A percentile compares a stretch with the other conserved stretches of the same genome.
phyloP scores from a whole-genome alignment of 345 rosid genomes.

The Rubroshorea leprosula region DNA sequence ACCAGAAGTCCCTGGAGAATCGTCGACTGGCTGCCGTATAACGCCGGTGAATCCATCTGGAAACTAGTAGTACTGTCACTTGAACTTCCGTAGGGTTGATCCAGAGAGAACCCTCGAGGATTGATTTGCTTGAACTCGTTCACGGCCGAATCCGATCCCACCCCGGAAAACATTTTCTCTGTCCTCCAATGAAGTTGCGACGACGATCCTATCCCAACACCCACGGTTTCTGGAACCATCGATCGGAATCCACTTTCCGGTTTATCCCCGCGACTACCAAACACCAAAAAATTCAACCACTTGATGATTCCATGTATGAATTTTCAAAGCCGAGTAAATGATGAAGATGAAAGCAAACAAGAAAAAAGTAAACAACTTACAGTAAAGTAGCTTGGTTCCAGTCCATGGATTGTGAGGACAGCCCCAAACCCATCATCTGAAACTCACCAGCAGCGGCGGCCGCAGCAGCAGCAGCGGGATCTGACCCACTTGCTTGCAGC shows the following conservation, averaged over 20 bases:
- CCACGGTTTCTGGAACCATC: conserved; percentile 61
- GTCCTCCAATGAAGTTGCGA: conserved; percentile 42
- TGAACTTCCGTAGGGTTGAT: conserved; percentile 59
- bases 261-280: conserved; percentile 56
- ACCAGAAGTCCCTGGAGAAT: conserved; percentile 49
- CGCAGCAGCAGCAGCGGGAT: too few relatives aligned
- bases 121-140: conserved; percentile 37
- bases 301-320: background rate
- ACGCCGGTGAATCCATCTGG: conserved; percentile 44
- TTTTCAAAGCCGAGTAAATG: background rate
- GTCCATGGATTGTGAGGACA: conserved; percentile 76
- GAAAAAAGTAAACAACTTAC: too few relatives aligned
- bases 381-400: conserved; percentile 72
- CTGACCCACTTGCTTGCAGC: conserved; percentile 30
- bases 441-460: conserved; percentile 41
- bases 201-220: conserved; percentile 37
- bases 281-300: background rate
- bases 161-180: conserved; percentile 12
- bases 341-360: conserved; percentile 5
- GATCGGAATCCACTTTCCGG: conserved; percentile 58
- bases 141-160: conserved; percentile 19
- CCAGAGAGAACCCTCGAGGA: conserved; percentile 54
- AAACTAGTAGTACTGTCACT: conserved; percentile 43
- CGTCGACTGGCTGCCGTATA: conserved; percentile 46
- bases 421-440: conserved; percentile 85